Base-by-base conservation (phyloP, 305 asterid species). In the Lippia alba region DNA sequence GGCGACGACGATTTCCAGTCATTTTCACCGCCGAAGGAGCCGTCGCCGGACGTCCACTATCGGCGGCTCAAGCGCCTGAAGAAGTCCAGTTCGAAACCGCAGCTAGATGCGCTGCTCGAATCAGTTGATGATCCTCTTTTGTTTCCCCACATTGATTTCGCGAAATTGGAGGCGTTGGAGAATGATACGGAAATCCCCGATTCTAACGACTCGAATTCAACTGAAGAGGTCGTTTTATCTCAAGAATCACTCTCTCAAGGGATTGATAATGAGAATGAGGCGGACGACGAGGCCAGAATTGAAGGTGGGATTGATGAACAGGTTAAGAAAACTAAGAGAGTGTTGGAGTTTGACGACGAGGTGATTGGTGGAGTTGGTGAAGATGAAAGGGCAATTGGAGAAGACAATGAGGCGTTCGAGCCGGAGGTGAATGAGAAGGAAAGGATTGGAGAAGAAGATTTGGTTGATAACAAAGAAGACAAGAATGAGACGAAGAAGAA, bases 51-150 rank as follows among this genome's bases (percentile, higher is more conserved):
- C 34, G 67, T 74, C 72, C 84, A 73, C 32, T 49, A 40, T 32
- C 92, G 82, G 64, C 84, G 84, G 73, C 87, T 93, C 72, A 91
- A 87, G 83, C 96, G 97, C 50, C 74, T 87, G 78, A 91, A 87
- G 83, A 86, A 83, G 65, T 73, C 86, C 51, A 40, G 56, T 46
- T 1, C 66, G 6, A 61, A 55, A 18, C 16, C 82, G 45, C 24
- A 78, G 14, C 56, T 41, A 54, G 78, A 54, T 20, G 67, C 69
- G 30, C 48, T 59, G 62, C 36, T 61, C 33, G 83, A 59, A 12
- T 59, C 76, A 30, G 57, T 56, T 8, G 84, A 75, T 18, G 89
- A 83, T 18, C 78, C 88, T 11, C 75, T 87, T 59, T 55, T 83
- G 68, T 60, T 80, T 81, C 80, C 91, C 34, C 59, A 50, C 33